Conservation (phyloP, 371 early-diverging fungal species). For the Zopfochytrium polystomum region DNA sequence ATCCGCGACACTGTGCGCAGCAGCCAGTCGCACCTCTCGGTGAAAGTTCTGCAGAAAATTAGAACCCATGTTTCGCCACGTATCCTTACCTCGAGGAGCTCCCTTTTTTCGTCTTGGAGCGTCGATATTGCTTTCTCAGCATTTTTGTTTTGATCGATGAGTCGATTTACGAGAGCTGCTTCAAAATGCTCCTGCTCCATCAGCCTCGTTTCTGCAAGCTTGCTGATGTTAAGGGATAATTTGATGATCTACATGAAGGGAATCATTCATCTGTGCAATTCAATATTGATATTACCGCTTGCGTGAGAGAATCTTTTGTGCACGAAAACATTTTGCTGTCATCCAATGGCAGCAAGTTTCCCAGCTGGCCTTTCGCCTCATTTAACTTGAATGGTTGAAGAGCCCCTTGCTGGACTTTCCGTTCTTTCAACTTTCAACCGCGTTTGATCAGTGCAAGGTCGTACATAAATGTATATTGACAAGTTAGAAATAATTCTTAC, state of each 20-base stretch:
- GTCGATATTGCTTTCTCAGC: conserved; percentile 38
- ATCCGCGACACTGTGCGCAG: conserved; percentile 34
- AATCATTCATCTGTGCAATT: too few species aligned
- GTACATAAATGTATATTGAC: conserved; percentile 8
- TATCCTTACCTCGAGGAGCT: conserved; percentile 34
- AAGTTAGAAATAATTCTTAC: conserved; percentile 17
- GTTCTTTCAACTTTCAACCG: conserved; percentile 22
- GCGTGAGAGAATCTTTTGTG: conserved; percentile 39
- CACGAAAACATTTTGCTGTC: conserved; percentile 41
- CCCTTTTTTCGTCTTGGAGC: conserved; percentile 41
- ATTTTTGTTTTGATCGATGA: conserved; percentile 37
- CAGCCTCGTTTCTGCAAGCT: conserved; percentile 41
- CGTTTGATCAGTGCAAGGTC: too few species aligned
- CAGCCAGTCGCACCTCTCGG: conserved; percentile 45
- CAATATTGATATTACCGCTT: conserved; percentile 35
- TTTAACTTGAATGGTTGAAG: conserved; percentile 5
- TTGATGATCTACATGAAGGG: conserved; percentile 32
- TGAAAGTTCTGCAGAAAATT: conserved; percentile 20
- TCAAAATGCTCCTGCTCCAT: conserved; percentile 47
- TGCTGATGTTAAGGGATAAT: conserved; percentile 35
- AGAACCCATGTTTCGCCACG: not conserved
- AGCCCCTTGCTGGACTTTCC: not conserved
- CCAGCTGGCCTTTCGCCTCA: conserved; percentile 15
- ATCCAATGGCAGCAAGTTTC: conserved; percentile 12
- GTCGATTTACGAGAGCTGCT: conserved; percentile 30